These are phyloP conservation scores for Neurospora sp. DNA, from an alignment of 495 filamentous ascomycete genomes.

Conservation along the genomic window DNA sequence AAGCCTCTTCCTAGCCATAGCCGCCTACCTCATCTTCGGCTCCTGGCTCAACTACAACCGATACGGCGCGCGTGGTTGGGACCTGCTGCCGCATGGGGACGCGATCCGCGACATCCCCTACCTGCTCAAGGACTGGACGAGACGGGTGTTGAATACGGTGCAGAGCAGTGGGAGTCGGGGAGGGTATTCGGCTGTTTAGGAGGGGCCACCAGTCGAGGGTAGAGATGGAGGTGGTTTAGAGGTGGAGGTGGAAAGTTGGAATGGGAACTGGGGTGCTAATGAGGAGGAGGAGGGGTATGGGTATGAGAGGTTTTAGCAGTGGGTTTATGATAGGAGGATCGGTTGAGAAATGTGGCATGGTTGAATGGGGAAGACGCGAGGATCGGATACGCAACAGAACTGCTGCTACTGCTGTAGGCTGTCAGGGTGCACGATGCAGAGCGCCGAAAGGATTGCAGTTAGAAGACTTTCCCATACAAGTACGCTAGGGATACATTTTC, in stretches of 20 bases:
- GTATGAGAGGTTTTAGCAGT: conserved; percentile 24
- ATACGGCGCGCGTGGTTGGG: conserved; percentile 90
- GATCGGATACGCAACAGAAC: background rate
- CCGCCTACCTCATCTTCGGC: conserved; percentile 93
- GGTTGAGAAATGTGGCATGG: background rate
- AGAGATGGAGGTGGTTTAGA: conserved; percentile 3
- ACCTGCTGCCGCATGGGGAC: conserved; percentile 87
- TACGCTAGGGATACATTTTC: background rate
- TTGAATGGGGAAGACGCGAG: background rate
- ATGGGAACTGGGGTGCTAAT: conserved; percentile 1
- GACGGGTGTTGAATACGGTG: conserved; percentile 68
- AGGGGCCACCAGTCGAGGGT: background rate
- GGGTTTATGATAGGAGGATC: conserved; percentile 14
- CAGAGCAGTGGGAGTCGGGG: conserved; percentile 73
- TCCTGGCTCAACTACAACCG: conserved; percentile 99
- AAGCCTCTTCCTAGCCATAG: conserved; percentile 74
- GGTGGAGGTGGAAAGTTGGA: background rate
- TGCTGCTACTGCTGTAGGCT: background rate
- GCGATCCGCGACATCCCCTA: conserved; percentile 89
- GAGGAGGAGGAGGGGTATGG: conserved; percentile 16
- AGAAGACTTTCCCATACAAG: background rate
- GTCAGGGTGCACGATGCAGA: background rate
- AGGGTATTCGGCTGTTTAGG: conserved; percentile 86
- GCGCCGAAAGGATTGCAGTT: background rate
- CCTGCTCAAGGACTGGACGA: conserved; percentile 76